phyloP scores from a whole-genome alignment of 257 asterid genomes.

The Nyctanthes arbortristis region DNA sequence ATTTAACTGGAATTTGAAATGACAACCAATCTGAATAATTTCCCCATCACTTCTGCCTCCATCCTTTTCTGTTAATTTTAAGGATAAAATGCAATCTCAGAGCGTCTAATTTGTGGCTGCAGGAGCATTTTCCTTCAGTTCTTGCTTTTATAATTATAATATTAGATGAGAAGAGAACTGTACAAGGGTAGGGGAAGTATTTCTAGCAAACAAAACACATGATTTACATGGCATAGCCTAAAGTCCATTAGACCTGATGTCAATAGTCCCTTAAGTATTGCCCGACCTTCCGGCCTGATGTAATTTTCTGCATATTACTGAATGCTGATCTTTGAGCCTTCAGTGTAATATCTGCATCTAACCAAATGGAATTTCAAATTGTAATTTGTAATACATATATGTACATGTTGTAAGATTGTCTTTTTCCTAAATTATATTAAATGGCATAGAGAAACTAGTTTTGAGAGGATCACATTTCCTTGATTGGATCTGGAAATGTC shows the following conservation, averaged over 20 bases:
- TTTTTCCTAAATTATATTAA: neutral
- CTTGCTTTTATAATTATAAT: neutral
- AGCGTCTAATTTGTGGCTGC: neutral
- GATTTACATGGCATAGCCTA: too few relatives aligned
- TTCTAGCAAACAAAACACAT: neutral
- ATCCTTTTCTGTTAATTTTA: neutral
- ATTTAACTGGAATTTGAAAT: neutral
- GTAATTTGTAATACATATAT: slow-evolving; percentile 8
- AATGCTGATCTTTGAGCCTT: neutral
- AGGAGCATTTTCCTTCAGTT: neutral
- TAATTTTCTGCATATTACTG: neutral
- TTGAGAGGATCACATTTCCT: neutral
- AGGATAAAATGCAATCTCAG: neutral
- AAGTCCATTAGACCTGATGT: neutral
- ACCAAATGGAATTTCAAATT: neutral
- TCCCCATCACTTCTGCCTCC: neutral
- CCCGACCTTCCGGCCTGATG: neutral
- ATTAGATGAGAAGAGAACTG: neutral
- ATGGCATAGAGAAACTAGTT: slow-evolving; percentile 11
- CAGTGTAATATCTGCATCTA: neutral
- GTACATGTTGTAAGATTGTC: slow-evolving; percentile 7
- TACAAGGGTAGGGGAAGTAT: neutral
- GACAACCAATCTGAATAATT: neutral
- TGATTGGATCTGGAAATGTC: neutral
- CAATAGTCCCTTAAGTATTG: neutral